Conservation (phyloP, 1,139 yeast species). For the Pichia sp. region DNA sequence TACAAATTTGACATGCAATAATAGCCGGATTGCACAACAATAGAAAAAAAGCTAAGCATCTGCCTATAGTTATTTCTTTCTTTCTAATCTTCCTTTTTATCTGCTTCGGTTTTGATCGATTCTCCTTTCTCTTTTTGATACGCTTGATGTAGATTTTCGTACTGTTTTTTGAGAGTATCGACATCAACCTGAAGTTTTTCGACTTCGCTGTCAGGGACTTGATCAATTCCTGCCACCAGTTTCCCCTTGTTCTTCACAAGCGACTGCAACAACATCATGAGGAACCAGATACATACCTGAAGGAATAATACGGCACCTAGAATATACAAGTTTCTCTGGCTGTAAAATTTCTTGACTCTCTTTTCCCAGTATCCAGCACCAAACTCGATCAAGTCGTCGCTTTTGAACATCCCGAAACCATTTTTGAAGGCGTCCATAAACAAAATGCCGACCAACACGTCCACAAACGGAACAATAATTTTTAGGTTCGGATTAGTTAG, state of each 20-base stretch:
- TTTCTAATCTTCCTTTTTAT: neutral
- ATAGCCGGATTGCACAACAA: no score
- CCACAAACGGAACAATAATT: slow-evolving; percentile 40
- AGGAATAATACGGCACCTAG: slow-evolving; percentile 64
- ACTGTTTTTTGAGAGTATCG: slow-evolving; percentile 43
- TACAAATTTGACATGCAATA: no score
- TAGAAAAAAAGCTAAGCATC: no score
- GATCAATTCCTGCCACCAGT: slow-evolving; percentile 19
- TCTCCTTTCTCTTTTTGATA: slow-evolving; percentile 38
- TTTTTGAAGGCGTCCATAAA: slow-evolving; percentile 50
- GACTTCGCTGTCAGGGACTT: slow-evolving; percentile 29
- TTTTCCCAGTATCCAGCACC: slow-evolving; percentile 19
- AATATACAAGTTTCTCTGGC: slow-evolving; percentile 64
- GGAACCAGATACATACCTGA: slow-evolving; percentile 49
- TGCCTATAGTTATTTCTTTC: no score
- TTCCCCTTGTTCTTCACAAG: slow-evolving; percentile 49
- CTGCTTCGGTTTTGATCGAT: neutral
- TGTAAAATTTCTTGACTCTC: slow-evolving; percentile 41
- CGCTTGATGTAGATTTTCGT: slow-evolving; percentile 42
- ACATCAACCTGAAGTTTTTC: slow-evolving; percentile 37
- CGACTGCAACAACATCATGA: slow-evolving; percentile 46
- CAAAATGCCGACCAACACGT: slow-evolving; percentile 31
- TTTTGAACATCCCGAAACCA: slow-evolving; percentile 9
- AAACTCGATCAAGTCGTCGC: slow-evolving; percentile 9
- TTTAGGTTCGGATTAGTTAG: slow-evolving; percentile 21